Conservation (phyloP, 2,329 filamentous ascomycete genomes). For the Aquanectria penicillioides region DNA sequence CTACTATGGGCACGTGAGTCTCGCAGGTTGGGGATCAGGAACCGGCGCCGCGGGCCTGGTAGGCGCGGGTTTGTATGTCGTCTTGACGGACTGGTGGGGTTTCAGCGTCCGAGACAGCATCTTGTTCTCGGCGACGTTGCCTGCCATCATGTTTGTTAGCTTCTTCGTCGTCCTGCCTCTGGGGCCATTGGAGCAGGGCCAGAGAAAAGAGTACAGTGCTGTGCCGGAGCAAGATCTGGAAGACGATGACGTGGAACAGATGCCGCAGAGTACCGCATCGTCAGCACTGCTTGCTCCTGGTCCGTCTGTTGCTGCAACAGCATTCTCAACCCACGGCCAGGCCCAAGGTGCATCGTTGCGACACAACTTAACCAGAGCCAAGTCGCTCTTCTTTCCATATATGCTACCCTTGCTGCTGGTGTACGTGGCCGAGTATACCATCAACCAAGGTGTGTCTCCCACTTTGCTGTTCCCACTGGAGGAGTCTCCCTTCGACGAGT, state of each 20-base stretch:
- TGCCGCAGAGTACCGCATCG: constrained; percentile 52
- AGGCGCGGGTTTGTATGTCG: constrained; percentile 87
- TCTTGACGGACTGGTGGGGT: constrained; percentile 82
- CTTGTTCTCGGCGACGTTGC: constrained; percentile 81
- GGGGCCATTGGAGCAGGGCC: constrained; percentile 66
- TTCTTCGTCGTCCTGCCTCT: constrained; percentile 86
- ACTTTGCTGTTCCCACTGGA: constrained; percentile 87
- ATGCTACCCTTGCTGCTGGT: constrained; percentile 94
- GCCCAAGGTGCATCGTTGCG: constrained; percentile 49
- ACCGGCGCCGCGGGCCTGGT: constrained; percentile 90
- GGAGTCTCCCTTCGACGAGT: constrained; percentile 80
- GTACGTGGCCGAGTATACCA: constrained; percentile 96
- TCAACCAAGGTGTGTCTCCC: constrained; percentile 93
- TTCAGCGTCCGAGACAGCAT: constrained; percentile 80
- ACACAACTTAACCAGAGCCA: constrained; percentile 72
- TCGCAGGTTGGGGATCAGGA: constrained; percentile 92
- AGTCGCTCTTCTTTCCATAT: constrained; percentile 76
- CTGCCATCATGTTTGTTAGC: constrained; percentile 82
- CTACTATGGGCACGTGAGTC: constrained; percentile 87
- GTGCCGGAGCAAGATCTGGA: constrained; percentile 56
- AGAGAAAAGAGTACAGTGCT: constrained; percentile 62
- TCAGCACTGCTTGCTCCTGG: constrained; percentile 60
- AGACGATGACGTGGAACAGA: constrained; percentile 49
- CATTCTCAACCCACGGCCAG: constrained; percentile 46
- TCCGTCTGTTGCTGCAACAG: constrained; percentile 51